Evolutionary conservation across 495 filamentous ascomycete species (phyloP).

Genomic region (Daldinia caldariorum): DNA sequence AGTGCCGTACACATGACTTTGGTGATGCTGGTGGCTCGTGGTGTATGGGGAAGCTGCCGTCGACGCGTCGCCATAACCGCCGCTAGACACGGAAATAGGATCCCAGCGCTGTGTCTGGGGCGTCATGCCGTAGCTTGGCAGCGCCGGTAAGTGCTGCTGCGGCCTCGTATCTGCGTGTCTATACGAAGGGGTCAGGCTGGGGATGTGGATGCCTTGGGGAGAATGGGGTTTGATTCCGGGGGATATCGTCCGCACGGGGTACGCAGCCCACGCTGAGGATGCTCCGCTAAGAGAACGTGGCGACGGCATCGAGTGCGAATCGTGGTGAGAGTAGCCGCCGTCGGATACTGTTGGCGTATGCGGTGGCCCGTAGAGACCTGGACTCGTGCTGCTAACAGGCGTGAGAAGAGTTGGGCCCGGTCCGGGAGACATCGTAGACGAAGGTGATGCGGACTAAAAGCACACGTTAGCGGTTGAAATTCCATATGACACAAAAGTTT

Average conservation of each 20-base stretch:
- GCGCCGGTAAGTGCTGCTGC: constrained; percentile 40
- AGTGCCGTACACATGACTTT: constrained; percentile 54
- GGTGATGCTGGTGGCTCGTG: constrained; percentile 46
- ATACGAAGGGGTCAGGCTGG: constrained; percentile 44
- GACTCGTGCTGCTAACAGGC: constrained; percentile 49
- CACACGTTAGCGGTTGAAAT: constrained; percentile 19
- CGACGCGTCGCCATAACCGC: constrained; percentile 54
- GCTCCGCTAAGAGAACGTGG: constrained; percentile 54
- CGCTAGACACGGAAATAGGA: constrained; percentile 42
- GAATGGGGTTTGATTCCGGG: constrained; percentile 54
- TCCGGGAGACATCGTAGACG: constrained; percentile 47
- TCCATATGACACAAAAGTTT: background rate
- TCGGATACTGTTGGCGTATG: constrained; percentile 54
- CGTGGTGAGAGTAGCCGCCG: constrained; percentile 49
- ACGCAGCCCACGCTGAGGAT: constrained; percentile 50
- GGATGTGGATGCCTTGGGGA: constrained; percentile 50
- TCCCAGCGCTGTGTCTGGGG: constrained; percentile 44
- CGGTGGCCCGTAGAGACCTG: constrained; percentile 50
- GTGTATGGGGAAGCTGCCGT: constrained; percentile 50
- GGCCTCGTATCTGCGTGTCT: constrained; percentile 38
- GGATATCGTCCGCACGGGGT: constrained; percentile 52
- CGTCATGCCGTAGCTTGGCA: constrained; percentile 43
- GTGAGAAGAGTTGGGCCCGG: constrained; percentile 47
- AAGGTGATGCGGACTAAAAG: constrained; percentile 44
- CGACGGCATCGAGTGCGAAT: constrained; percentile 54